Conservation (phyloP, 2,329 filamentous ascomycete genomes). For the Beauveria medogensis region DNA sequence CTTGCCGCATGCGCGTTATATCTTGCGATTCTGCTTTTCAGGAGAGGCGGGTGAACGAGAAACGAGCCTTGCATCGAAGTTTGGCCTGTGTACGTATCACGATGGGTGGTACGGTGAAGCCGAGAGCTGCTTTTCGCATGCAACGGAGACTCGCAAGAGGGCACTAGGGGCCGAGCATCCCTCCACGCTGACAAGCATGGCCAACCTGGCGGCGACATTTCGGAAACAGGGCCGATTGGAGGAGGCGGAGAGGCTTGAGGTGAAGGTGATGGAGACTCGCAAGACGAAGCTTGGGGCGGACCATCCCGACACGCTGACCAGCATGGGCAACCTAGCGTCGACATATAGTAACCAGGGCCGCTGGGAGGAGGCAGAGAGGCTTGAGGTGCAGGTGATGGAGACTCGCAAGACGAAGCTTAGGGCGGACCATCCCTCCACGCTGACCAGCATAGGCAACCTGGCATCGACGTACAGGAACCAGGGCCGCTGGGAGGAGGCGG, state of each 20-base stretch:
- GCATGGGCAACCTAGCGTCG: slow-evolving; percentile 1
- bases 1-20: too few relatives aligned
- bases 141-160: too few relatives aligned
- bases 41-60: too few relatives aligned
- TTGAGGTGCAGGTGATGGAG: not conserved
- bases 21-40: too few relatives aligned
- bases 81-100: too few relatives aligned
- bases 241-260: not conserved
- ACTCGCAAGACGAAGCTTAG: not conserved
- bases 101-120: too few relatives aligned
- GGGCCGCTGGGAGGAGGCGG: too few relatives aligned
- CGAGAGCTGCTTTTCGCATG: too few relatives aligned
- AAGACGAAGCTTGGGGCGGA: not conserved
- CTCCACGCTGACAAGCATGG: not conserved
- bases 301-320: slow-evolving; percentile 9
- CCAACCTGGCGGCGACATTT: not conserved
- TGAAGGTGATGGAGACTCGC: not conserved
- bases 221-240: not conserved
- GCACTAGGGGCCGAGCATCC: too few relatives aligned
- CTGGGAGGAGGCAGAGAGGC: not conserved
- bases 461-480: too few relatives aligned
- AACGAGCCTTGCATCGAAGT: too few relatives aligned
- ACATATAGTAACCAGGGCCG: not conserved
- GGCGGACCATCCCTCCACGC: slow-evolving; percentile 5
- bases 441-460: too few relatives aligned